Conservation (phyloP, 495 filamentous ascomycete species). For the Bathelium albidoporum region DNA sequence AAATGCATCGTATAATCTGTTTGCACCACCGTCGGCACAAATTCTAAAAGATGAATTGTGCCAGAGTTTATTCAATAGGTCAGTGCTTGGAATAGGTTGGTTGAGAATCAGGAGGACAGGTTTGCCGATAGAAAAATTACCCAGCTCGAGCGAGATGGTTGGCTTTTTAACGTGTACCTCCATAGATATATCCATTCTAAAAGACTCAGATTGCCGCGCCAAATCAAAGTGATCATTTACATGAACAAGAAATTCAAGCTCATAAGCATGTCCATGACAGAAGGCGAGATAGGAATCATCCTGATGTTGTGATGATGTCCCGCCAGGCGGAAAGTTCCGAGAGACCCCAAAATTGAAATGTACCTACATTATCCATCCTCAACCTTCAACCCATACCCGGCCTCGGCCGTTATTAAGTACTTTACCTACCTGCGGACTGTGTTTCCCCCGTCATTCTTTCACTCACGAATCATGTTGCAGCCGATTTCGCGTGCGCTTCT, state of each 20-base stretch:
- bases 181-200: no score
- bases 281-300: no score
- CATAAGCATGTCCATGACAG: no score
- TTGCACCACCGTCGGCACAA: conserved; percentile 88
- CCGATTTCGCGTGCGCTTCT: conserved; percentile 7
- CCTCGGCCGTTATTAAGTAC: neutral
- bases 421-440: no score
- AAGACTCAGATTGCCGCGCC: no score
- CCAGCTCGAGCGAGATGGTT: neutral
- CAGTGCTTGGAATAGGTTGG: conserved; percentile 26
- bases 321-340: neutral
- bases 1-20: conserved; percentile 56
- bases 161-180: neutral
- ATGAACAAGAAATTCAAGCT: no score
- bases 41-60: conserved; percentile 31
- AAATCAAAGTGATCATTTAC: no score
- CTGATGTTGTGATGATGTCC: neutral
- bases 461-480: conserved; percentile 11
- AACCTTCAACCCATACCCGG: no score
- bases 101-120: conserved; percentile 30
- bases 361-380: neutral
- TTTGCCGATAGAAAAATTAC: neutral
- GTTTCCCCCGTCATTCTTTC: no score
- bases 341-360: neutral
- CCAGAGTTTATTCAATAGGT: conserved; percentile 25